phyloP scores from a whole-genome alignment of 345 rosid species.

The Boechera retrofracta region DNA sequence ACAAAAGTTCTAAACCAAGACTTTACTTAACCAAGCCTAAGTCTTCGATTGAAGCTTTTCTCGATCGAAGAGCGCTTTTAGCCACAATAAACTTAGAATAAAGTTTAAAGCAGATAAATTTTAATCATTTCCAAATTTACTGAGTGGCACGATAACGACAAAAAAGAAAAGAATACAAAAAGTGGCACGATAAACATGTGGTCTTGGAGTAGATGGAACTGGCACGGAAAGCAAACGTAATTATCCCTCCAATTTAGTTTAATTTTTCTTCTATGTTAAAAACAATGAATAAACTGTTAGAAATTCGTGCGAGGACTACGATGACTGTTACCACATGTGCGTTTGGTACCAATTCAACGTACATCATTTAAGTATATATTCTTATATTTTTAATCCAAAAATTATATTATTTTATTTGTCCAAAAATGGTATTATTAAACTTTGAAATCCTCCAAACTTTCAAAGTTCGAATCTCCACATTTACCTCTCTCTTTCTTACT shows the following conservation, averaged over 20 bases:
- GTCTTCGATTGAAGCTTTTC: too few relatives aligned
- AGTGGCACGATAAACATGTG: background rate
- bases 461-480: too few relatives aligned
- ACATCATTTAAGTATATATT: background rate
- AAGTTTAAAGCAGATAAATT: background rate
- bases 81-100: background rate
- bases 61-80: too few relatives aligned
- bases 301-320: background rate
- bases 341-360: background rate
- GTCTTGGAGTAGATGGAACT: background rate
- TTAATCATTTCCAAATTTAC: background rate
- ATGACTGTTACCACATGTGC: background rate
- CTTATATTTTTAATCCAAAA: too few relatives aligned
- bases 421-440: too few relatives aligned
- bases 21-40: too few relatives aligned
- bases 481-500: too few relatives aligned
- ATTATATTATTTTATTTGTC: too few relatives aligned
- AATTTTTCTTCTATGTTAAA: too few relatives aligned
- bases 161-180: too few relatives aligned
- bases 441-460: too few relatives aligned
- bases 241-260: background rate
- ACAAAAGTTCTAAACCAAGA: too few relatives aligned
- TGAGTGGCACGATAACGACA: background rate
- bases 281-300: background rate
- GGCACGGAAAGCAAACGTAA: background rate